These are phyloP conservation scores for Russula sp. DNA, from an alignment of 768 basidiomycete genomes.

Conservation along the genomic window DNA sequence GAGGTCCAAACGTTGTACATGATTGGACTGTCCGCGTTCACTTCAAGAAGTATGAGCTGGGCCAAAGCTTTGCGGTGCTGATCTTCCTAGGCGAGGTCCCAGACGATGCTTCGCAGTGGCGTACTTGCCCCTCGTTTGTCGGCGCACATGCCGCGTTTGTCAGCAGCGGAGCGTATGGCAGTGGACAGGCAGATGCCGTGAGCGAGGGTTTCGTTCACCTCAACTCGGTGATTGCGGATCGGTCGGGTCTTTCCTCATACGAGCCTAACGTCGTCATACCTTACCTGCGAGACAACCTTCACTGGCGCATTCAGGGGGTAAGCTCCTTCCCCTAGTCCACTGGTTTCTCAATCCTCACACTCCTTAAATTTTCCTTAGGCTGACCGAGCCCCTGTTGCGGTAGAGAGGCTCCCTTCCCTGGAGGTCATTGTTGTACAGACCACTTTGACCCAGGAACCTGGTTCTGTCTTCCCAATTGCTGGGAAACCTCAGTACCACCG, in stretches of 20 bases:
- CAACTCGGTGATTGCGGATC: conserved; percentile 31
- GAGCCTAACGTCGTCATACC: conserved; percentile 36
- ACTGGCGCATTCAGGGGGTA: conserved; percentile 41
- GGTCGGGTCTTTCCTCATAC: conserved; percentile 30
- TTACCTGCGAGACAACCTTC: conserved; percentile 36
- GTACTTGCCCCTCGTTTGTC: conserved; percentile 33
- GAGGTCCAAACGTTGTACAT: conserved; percentile 1
- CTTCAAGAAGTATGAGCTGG: conserved; percentile 40
- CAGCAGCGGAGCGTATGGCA: conserved; percentile 35
- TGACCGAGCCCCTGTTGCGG: neutral
- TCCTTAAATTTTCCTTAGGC: neutral
- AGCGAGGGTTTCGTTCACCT: conserved; percentile 44
- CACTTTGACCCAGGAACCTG: neutral
- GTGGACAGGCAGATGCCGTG: conserved; percentile 27
- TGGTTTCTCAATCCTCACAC: neutral
- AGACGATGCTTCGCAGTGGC: conserved; percentile 36
- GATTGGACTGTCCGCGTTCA: conserved; percentile 43
- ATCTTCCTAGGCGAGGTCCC: conserved; percentile 44
- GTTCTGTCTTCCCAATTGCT: conserved; percentile 7
- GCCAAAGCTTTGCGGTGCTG: conserved; percentile 38
- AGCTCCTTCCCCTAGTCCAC: neutral
- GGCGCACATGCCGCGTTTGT: conserved; percentile 43
- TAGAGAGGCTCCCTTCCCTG: conserved; percentile 12
- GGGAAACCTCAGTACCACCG: conserved; percentile 9
- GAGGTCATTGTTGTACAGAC: conserved; percentile 14